Base-by-base conservation (phyloP, 2,329 filamentous ascomycete species). In the Colletotrichum sp. region DNA sequence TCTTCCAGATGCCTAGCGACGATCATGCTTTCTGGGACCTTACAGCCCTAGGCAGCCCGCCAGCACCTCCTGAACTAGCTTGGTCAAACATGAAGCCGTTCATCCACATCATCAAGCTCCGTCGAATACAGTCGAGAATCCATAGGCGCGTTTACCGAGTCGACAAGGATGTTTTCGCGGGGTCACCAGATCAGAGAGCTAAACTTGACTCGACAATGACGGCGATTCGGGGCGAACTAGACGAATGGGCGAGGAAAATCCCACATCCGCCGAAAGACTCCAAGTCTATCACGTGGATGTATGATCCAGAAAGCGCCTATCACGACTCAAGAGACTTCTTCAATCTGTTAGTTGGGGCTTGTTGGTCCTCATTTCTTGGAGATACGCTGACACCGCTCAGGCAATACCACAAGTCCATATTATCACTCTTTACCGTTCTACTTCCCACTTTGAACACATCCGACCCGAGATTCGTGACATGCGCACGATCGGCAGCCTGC, bases 251-350 rank as follows among this genome's bases (percentile, higher is more conserved):
- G 8, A 60, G 65, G 2, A 77, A 62, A 0, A 77, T 80, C 3
- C 80, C 81, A 6, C 69, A 78, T 9, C 78, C 79, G 8, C 79
- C 80, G 9, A 79, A 79, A 44, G 79, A 77, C n/a, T 55, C 76
- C 5, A 73, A 74, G 24, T 76, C 77, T 7, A 78, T 79, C 3
- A 79, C 78, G 0, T 81, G 81, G 81, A 80, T 81, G 79, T 81
- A 82, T 60, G 80, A 82, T 8, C 81, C 80, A 0, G 80, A 81
- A 65, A 80, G 77, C 64, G 72, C 78, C 0, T 78, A 78, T 34
- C 79, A 81, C 26, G 80, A 81, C 49, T 79, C 80, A 0, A 71
- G 78, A 13, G 80, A 81, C 63, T 82, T 79, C 36, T 82, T 80
- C 57, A 78, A 78, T 26, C 63, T 80, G 80, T 79, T n/a, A 60